Percentiles rank a stretch among this genome's conserved stretches.
These are phyloP conservation scores for Aquilaria agallochum DNA, from an alignment of 441 rosid genomes.

Conservation along the genomic window DNA sequence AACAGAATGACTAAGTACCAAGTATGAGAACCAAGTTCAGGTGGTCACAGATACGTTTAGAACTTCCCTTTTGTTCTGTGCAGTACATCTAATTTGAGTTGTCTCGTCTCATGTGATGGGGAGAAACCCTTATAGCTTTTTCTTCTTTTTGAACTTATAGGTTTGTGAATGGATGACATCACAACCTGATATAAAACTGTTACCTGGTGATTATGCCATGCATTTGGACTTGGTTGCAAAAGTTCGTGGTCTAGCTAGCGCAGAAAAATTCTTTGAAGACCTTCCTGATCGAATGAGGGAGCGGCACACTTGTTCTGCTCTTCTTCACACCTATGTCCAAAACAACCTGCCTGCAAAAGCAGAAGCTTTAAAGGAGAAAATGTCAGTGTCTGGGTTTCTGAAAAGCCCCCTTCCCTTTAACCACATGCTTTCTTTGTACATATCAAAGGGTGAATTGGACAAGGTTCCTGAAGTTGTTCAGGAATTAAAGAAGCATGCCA, in stretches of 20 bases:
- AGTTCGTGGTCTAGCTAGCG: slow-evolving; percentile 62
- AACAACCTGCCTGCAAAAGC: slow-evolving; percentile 50
- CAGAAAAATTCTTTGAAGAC: slow-evolving; percentile 85
- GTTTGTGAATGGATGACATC: slow-evolving; percentile 87
- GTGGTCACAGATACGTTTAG: no score
- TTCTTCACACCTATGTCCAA: slow-evolving; percentile 70
- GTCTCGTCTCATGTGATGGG: neutral
- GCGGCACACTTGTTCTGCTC: slow-evolving; percentile 63
- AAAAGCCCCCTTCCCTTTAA: slow-evolving; percentile 66
- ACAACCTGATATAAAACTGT: slow-evolving; percentile 60
- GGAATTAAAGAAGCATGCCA: slow-evolving; percentile 53
- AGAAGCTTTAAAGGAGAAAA: slow-evolving; percentile 74
- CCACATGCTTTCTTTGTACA: slow-evolving; percentile 69
- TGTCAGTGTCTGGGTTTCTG: slow-evolving; percentile 64
- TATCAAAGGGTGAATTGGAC: slow-evolving; percentile 45
- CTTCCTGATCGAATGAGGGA: slow-evolving; percentile 72
- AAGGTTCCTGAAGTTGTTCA: slow-evolving; percentile 48
- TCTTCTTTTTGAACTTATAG: slow-evolving; percentile 27
- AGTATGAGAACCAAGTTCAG: no score
- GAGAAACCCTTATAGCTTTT: neutral
- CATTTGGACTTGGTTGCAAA: slow-evolving; percentile 85
- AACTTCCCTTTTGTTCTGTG: neutral
- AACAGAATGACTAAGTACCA: no score
- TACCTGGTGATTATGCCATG: slow-evolving; percentile 84
- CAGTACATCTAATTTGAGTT: neutral